Conservation (phyloP, 495 filamentous ascomycete species). For the Daldinia grandis region DNA sequence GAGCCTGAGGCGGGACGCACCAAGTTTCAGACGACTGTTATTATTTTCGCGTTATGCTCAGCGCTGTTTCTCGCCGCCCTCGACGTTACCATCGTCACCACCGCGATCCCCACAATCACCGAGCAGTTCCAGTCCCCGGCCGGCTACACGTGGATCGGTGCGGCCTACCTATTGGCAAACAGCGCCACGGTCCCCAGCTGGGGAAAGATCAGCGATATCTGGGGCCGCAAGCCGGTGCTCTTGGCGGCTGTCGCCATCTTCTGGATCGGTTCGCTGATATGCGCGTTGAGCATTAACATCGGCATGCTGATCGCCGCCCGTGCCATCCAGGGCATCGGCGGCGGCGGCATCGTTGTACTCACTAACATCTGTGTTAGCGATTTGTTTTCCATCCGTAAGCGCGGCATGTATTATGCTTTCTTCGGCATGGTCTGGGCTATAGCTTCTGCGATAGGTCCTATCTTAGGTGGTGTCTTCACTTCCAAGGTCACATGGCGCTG, state of each 20-base stretch:
- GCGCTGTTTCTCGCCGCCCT: slow-evolving; percentile 65
- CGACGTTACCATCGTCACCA: slow-evolving; percentile 58
- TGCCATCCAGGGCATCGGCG: slow-evolving; percentile 80
- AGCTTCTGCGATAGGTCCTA: slow-evolving; percentile 74
- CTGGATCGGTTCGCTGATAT: slow-evolving; percentile 76
- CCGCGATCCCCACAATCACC: slow-evolving; percentile 65
- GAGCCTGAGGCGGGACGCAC: slow-evolving; percentile 49
- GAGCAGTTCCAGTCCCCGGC: slow-evolving; percentile 68
- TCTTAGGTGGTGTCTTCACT: slow-evolving; percentile 79
- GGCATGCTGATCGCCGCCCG: slow-evolving; percentile 78
- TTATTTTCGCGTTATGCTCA: slow-evolving; percentile 56
- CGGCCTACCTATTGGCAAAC: slow-evolving; percentile 71
- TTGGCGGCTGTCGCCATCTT: slow-evolving; percentile 75
- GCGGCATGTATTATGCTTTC: slow-evolving; percentile 65
- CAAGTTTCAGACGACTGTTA: slow-evolving; percentile 45
- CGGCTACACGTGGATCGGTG: slow-evolving; percentile 78
- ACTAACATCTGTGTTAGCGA: slow-evolving; percentile 84
- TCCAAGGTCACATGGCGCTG: slow-evolving; percentile 48
- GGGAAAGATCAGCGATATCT: slow-evolving; percentile 85
- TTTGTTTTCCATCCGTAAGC: slow-evolving; percentile 71
- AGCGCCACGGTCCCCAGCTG: slow-evolving; percentile 75
- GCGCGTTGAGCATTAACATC: slow-evolving; percentile 71
- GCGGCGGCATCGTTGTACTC: slow-evolving; percentile 79
- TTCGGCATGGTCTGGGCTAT: slow-evolving; percentile 77
- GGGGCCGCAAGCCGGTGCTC: slow-evolving; percentile 80